Evolutionary conservation across 345 rosid genomes (phyloP).

Genomic region (Eucalyptus coolabah): DNA sequence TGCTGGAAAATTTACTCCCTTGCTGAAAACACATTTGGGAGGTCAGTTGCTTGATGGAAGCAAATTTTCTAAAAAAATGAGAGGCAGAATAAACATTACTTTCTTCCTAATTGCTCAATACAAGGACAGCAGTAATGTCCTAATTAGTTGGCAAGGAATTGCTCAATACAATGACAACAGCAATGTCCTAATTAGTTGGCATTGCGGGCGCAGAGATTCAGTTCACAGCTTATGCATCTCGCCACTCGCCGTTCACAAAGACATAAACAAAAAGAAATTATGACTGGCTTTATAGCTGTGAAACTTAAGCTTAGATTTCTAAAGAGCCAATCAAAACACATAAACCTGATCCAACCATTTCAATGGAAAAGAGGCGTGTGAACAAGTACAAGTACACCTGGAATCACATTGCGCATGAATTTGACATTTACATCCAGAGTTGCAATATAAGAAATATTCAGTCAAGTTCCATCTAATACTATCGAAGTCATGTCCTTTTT

Average conservation of each 20-base stretch:
- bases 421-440: not conserved
- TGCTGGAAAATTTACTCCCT: conserved; percentile 15
- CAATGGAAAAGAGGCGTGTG: not conserved
- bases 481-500: not conserved
- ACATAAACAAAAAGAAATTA: not conserved
- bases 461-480: not conserved
- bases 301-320: not conserved
- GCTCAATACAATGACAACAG: not conserved
- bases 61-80: not conserved
- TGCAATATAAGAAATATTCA: not conserved
- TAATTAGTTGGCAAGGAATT: conserved; percentile 49
- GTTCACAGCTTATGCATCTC: conserved; percentile 71
- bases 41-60: not conserved
- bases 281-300: not conserved
- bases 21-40: not conserved
- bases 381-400: not conserved
- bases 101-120: not conserved
- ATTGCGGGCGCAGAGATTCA: conserved; percentile 75
- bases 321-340: not conserved
- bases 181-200: conserved; percentile 46
- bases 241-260: conserved; percentile 61
- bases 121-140: not conserved
- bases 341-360: not conserved
- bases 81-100: not conserved
- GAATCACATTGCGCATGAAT: not conserved